Evolutionary conservation across 352 stramenopile genomes (phyloP).

Genomic region (Phytophthora sp.): DNA sequence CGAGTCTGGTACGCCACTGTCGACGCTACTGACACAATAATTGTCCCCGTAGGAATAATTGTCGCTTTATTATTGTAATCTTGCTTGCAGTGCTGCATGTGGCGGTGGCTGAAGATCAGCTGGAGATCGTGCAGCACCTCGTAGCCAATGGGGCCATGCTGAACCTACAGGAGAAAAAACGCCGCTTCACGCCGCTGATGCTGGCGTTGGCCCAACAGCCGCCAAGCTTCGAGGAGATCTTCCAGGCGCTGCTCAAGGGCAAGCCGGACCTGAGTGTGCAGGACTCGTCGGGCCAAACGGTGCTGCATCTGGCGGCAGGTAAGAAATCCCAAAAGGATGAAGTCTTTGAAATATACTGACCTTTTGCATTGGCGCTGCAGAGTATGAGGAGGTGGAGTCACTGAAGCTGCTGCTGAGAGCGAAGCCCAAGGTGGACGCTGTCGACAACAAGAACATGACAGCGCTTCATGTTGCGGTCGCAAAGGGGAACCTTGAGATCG

Average conservation of each 20-base stretch:
- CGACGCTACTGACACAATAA: neutral
- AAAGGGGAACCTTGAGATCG: slow-evolving; percentile 67
- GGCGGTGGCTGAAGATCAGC: slow-evolving; percentile 71
- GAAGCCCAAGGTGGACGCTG: slow-evolving; percentile 69
- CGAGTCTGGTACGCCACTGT: slow-evolving; percentile 55
- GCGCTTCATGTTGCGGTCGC: slow-evolving; percentile 67
- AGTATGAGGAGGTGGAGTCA: slow-evolving; percentile 69
- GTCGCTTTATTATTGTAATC: neutral
- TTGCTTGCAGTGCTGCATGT: slow-evolving; percentile 61
- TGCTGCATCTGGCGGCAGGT: slow-evolving; percentile 73
- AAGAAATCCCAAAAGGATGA: neutral
- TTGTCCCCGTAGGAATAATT: neutral
- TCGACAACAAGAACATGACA: slow-evolving; percentile 80
- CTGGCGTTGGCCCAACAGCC: slow-evolving; percentile 75
- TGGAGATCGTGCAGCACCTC: slow-evolving; percentile 75
- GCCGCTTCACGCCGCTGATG: slow-evolving; percentile 78
- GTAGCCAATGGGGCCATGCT: slow-evolving; percentile 71
- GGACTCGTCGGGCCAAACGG: slow-evolving; percentile 67
- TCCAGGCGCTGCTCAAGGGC: slow-evolving; percentile 69
- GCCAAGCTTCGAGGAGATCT: slow-evolving; percentile 65
- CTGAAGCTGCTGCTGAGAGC: slow-evolving; percentile 63
- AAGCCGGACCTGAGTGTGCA: slow-evolving; percentile 71
- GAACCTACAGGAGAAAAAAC: slow-evolving; percentile 81
- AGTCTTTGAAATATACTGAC: neutral
- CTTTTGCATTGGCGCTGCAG: slow-evolving; percentile 25